Percentiles rank a stretch among this genome's conserved stretches.
These are phyloP conservation scores for Candida alai DNA, from an alignment of 805 yeast species.

Conservation along the genomic window DNA sequence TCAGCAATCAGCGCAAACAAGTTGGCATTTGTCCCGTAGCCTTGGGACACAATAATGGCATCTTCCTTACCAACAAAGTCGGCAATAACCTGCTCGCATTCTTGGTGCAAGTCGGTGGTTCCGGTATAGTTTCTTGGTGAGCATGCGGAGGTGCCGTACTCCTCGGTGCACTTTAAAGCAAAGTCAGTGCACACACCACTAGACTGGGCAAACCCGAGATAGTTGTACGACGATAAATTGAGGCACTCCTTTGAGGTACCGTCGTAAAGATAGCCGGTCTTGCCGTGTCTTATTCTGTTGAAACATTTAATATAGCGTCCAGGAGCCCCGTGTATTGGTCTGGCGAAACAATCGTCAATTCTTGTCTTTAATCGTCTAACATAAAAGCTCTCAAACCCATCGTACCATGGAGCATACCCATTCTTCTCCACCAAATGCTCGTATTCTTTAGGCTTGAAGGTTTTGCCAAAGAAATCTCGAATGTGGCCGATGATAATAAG, in stretches of 20 bases:
- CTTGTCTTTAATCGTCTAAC: constrained; percentile 87
- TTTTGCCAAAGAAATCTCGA: constrained; percentile 81
- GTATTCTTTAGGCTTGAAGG: constrained; percentile 63
- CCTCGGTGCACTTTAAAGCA: constrained; percentile 58
- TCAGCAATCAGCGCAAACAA: constrained; percentile 81
- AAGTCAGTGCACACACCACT: constrained; percentile 85
- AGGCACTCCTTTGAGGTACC: constrained; percentile 77
- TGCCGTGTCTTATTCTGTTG: constrained; percentile 69
- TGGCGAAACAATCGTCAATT: constrained; percentile 90
- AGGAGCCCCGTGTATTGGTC: constrained; percentile 97
- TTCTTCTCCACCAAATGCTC: constrained; percentile 67
- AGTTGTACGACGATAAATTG: constrained; percentile 87
- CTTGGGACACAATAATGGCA: constrained; percentile 84
- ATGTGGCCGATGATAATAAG: constrained; percentile 86
- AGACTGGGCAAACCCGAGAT: constrained; percentile 95
- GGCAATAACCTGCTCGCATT: constrained; percentile 77
- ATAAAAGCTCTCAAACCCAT: constrained; percentile 90
- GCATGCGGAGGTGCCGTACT: constrained; percentile 73
- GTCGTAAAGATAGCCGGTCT: constrained; percentile 64
- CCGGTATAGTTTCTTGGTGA: constrained; percentile 78
- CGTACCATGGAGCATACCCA: constrained; percentile 95
- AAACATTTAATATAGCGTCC: constrained; percentile 85
- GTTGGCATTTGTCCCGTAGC: constrained; percentile 92
- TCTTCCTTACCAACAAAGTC: constrained; percentile 88
- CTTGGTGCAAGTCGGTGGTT: constrained; percentile 65